Percentiles rank a stretch among this genome's conserved stretches.
Evolutionary conservation across 164 flowering plant species (phyloP).

Genomic region (Cinnamomum chago): DNA sequence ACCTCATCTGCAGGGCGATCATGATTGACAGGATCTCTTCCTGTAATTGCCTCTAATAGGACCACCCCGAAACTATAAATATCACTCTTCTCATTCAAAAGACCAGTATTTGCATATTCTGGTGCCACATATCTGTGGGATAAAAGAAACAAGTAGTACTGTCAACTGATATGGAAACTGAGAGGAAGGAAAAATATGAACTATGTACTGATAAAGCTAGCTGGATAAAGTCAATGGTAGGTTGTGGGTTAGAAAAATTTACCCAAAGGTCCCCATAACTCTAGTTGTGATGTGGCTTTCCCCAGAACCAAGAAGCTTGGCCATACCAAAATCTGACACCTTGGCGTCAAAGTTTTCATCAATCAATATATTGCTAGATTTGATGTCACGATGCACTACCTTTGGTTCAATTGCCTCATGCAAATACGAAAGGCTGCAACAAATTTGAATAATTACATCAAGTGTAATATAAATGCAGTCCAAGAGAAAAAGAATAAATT

Average conservation of each 20-base stretch:
- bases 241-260: conserved; percentile 9
- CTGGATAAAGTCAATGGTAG: background rate
- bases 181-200: background rate
- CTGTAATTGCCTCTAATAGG: conserved; percentile 80
- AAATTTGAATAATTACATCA: background rate
- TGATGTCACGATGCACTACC: conserved; percentile 87
- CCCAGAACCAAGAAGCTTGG: conserved; percentile 83
- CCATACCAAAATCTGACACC: conserved; percentile 89
- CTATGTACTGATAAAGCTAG: background rate
- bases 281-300: conserved; percentile 81
- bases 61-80: conserved; percentile 88
- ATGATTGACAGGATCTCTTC: conserved; percentile 83
- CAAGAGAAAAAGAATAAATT: background rate
- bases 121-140: conserved; percentile 79
- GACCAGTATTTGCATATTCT: conserved; percentile 90
- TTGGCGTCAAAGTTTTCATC: conserved; percentile 80
- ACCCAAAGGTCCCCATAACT: conserved; percentile 98
- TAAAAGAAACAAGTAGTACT: background rate
- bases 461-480: background rate
- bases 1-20: conserved; percentile 75
- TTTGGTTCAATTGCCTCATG: conserved; percentile 94
- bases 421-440: conserved; percentile 78
- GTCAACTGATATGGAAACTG: background rate
- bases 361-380: conserved; percentile 84
- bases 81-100: conserved; percentile 87